Evolutionary conservation across 768 basidiomycete genomes (phyloP), one percentile per base, ranked within the genome.

Genomic region (Termitomyces sp.): DNA sequence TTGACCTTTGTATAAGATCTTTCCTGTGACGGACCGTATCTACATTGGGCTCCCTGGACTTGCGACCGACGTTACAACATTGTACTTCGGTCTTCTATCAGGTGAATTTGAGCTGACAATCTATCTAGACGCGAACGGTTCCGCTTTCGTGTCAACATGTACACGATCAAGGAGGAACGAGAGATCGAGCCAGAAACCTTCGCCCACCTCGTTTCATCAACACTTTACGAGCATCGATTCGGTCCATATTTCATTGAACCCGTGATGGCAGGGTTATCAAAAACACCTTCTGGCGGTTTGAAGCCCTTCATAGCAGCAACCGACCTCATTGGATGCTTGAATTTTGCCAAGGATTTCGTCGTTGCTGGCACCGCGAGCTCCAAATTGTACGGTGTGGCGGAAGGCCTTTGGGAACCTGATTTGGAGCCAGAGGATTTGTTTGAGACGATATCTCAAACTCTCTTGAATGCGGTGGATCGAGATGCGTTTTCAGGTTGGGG

Each of bases 401-500:
- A 99, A 73, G 94, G 95, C 3, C 81, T 99, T 32, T 99, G 97
- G 97, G 97, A 99, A 74, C 95, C 96, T 9, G 92, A 95, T 72
- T 78, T 99, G 71, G 95, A 88, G 69, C 86, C 95, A 14, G 97
- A 98, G 68, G 97, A 98, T 72, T 77, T 99, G 46, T 99, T 99
- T 68, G 97, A 99, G 79, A 98, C 97, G 2, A 95, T 98, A 67
- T 94, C 93, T 30, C 97, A 99, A 73, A 95, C 95, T 7, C 74
- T 99, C 59, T 72, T 98, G 72, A 98, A 95, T 67, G 91, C 94
- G 5, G 88, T 98, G 34, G 97, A 99, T 70, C 83, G 97, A 47
- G 97, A 98, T 74, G 95, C 96, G 22, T 93, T 85, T 71, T 97
- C 95, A 55, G 97, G 97, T 59, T 98, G 94, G 95, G 97, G 97